phyloP scores from a whole-genome alignment of 1,139 yeast species.

The Geotrichum citri-aurantii region DNA sequence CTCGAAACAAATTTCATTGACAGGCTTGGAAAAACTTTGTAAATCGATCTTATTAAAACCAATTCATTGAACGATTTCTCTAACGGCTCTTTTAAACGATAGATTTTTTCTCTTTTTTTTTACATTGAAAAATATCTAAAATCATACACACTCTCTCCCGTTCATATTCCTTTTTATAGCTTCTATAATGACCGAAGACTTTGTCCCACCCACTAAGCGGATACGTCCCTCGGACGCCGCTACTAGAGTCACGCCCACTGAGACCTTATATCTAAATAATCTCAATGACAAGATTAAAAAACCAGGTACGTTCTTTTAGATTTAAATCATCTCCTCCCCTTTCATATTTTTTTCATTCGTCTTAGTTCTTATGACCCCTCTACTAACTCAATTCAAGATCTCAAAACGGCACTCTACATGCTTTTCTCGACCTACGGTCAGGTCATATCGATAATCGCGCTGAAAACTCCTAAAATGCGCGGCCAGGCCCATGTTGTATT shows the following conservation, averaged over 20 bases:
- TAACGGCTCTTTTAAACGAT: no score
- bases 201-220: background rate
- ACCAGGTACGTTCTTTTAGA: slow-evolving; percentile 8
- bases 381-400: slow-evolving; percentile 25
- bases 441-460: slow-evolving; percentile 49
- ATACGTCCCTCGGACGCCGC: background rate
- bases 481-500: slow-evolving; percentile 77
- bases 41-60: no score
- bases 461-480: slow-evolving; percentile 47
- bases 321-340: background rate
- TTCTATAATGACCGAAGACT: background rate
- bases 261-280: slow-evolving; percentile 61
- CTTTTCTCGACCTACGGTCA: slow-evolving; percentile 66
- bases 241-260: slow-evolving; percentile 31
- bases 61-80: no score
- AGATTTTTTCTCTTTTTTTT: background rate
- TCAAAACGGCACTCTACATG: slow-evolving; percentile 54
- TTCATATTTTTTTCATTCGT: no score
- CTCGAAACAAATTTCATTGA: no score
- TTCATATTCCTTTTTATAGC: no score
- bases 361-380: no score
- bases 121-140: no score
- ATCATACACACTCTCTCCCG: no score
- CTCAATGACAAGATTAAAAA: slow-evolving; percentile 57
- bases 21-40: background rate